These are phyloP conservation scores for Auricularia cornea DNA, from an alignment of 768 basidiomycete genomes.

Conservation along the genomic window DNA sequence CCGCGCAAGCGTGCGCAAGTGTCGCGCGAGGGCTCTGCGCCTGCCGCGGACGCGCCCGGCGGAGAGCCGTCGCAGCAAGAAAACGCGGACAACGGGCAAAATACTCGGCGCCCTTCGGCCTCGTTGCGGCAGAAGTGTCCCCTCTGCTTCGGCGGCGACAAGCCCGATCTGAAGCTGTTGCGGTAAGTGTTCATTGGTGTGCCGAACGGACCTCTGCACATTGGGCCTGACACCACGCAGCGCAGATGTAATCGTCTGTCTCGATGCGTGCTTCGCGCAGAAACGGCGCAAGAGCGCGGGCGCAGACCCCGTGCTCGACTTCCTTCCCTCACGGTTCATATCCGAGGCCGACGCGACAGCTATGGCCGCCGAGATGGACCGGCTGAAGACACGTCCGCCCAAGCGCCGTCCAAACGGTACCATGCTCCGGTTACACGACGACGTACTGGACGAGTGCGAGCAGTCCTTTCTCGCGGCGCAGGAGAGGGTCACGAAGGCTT, in stretches of 20 bases:
- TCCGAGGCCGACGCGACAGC: neutral
- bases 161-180: neutral
- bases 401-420: too few species aligned
- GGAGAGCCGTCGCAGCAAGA: neutral
- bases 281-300: neutral
- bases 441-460: conserved; percentile 4
- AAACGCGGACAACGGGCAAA: neutral
- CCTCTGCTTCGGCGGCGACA: neutral
- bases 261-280: conserved; percentile 3
- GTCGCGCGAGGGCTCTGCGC: too few species aligned
- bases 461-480: conserved; percentile 7
- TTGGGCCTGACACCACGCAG: neutral
- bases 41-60: neutral
- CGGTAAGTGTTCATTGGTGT: neutral
- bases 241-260: conserved; percentile 1
- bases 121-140: neutral
- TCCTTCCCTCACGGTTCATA: neutral
- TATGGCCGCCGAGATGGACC: neutral
- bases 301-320: neutral
- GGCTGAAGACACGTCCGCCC: too few species aligned
- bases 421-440: neutral
- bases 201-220: neutral
- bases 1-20: too few species aligned
- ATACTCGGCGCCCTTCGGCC: neutral
- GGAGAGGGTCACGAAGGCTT: conserved; percentile 4